These are phyloP conservation scores for Amoeboaphelidium protococcarum DNA, from an alignment of 371 early-diverging fungal genomes.

Conservation along the genomic window DNA sequence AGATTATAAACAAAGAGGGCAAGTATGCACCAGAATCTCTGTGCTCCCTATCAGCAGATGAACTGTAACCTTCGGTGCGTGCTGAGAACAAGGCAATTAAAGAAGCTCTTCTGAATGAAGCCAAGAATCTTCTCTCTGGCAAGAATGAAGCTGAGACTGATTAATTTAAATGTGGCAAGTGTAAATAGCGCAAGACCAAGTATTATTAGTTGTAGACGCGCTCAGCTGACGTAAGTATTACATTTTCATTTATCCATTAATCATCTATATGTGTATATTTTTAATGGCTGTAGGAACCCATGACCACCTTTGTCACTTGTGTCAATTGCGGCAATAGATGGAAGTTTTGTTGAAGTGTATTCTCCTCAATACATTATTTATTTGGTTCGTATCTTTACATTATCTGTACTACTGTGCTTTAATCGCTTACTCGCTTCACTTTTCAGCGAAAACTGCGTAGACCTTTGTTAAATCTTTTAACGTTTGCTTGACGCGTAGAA, in stretches of 20 bases:
- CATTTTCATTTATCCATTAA: not conserved
- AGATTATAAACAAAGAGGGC: not conserved
- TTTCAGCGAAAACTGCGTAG: no score
- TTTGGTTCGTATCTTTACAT: no score
- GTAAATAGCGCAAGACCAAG: slow-evolving; percentile 55
- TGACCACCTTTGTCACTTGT: slow-evolving; percentile 17
- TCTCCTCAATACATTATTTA: no score
- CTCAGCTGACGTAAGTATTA: slow-evolving; percentile 56
- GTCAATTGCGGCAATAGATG: slow-evolving; percentile 6
- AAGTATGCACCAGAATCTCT: not conserved
- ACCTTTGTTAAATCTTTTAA: no score
- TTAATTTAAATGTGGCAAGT: slow-evolving; percentile 82
- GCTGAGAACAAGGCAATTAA: slow-evolving; percentile 36
- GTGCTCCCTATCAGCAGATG: slow-evolving; percentile 9
- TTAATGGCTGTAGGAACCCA: no score
- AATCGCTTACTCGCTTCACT: no score
- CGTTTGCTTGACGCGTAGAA: no score
- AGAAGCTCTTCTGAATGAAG: slow-evolving; percentile 38
- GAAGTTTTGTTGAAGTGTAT: not conserved
- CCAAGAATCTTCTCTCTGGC: slow-evolving; percentile 49
- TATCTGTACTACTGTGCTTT: no score
- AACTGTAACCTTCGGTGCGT: slow-evolving; percentile 64
- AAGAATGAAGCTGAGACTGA: slow-evolving; percentile 64
- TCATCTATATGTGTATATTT: no score
- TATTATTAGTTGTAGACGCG: slow-evolving; percentile 96